A percentile compares a stretch with the other conserved stretches of the same genome.
Conservation (phyloP, 2,329 filamentous ascomycete species). For the Davidsoniella australis region DNA sequence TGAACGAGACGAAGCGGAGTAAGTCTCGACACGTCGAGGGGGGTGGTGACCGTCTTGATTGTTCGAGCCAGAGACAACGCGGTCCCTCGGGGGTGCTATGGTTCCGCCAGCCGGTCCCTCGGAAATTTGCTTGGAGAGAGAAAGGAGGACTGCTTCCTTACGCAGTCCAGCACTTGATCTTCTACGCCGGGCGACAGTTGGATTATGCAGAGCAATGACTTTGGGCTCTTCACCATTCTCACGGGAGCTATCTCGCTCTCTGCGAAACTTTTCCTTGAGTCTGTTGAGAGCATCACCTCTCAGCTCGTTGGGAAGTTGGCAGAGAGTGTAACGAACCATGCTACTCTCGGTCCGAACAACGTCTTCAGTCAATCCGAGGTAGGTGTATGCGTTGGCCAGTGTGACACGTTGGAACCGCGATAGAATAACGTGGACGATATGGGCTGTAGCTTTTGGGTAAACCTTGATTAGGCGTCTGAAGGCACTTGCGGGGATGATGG, state of each 20-base stretch:
- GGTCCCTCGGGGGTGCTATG: conserved; percentile 21
- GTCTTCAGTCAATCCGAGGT: conserved; percentile 79
- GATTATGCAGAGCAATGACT: conserved; percentile 89
- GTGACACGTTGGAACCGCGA: conserved; percentile 90
- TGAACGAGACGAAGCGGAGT: conserved; percentile 4
- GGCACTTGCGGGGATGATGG: conserved; percentile 91
- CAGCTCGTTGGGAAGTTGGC: conserved; percentile 79
- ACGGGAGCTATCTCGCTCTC: conserved; percentile 66
- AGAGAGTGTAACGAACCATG: conserved; percentile 84
- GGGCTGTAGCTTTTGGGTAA: conserved; percentile 89
- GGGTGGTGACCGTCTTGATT: background rate
- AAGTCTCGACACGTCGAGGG: conserved; percentile 7
- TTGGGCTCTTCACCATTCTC: conserved; percentile 63
- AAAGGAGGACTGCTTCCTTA: conserved; percentile 63
- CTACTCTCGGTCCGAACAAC: conserved; percentile 83
- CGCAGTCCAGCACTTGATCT: conserved; percentile 50
- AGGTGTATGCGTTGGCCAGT: conserved; percentile 83
- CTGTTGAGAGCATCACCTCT: conserved; percentile 67
- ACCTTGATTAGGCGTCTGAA: conserved; percentile 83
- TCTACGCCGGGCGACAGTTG: conserved; percentile 17
- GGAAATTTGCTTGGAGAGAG: conserved; percentile 33
- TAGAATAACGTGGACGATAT: conserved; percentile 94
- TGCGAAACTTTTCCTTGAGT: conserved; percentile 81
- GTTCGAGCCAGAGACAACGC: background rate
- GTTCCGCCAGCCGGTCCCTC: conserved; percentile 25